These are phyloP conservation scores for Biscogniauxia sp. DNA, from an alignment of 2,329 filamentous ascomycete genomes.

Conservation along the genomic window DNA sequence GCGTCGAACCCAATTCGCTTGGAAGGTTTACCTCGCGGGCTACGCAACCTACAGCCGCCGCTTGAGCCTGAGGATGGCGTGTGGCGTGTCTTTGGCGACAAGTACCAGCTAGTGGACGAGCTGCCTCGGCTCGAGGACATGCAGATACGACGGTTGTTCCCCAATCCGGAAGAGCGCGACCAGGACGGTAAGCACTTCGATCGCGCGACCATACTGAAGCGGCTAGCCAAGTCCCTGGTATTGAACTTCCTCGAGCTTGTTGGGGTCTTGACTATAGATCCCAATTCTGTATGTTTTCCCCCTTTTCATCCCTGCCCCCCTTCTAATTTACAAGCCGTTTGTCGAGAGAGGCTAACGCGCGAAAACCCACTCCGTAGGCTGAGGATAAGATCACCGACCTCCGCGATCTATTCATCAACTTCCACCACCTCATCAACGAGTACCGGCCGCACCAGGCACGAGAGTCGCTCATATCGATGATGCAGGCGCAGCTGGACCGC, in stretches of 20 bases:
- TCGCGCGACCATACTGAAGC: constrained; percentile 67
- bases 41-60: constrained; percentile 79
- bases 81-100: constrained; percentile 40
- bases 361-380: constrained; percentile 42
- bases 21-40: constrained; percentile 62
- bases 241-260: constrained; percentile 86
- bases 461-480: constrained; percentile 63
- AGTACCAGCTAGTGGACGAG: constrained; percentile 16
- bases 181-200: constrained; percentile 57
- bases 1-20: constrained; percentile 31
- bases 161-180: constrained; percentile 41
- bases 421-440: constrained; percentile 90
- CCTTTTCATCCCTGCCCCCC: background rate
- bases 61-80: constrained; percentile 67
- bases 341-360: constrained; percentile 2
- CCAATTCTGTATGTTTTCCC: constrained; percentile 46
- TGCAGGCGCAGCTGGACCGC: constrained; percentile 64
- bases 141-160: constrained; percentile 60
- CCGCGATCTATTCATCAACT: constrained; percentile 80
- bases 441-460: constrained; percentile 72
- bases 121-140: constrained; percentile 67
- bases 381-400: constrained; percentile 74
- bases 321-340: background rate
- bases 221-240: constrained; percentile 78
- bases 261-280: constrained; percentile 67